Percentiles rank a stretch among this genome's conserved stretches.
These are phyloP conservation scores for Trichosporon faecale DNA, from an alignment of 1,284 basidiomycete species.

Conservation along the genomic window DNA sequence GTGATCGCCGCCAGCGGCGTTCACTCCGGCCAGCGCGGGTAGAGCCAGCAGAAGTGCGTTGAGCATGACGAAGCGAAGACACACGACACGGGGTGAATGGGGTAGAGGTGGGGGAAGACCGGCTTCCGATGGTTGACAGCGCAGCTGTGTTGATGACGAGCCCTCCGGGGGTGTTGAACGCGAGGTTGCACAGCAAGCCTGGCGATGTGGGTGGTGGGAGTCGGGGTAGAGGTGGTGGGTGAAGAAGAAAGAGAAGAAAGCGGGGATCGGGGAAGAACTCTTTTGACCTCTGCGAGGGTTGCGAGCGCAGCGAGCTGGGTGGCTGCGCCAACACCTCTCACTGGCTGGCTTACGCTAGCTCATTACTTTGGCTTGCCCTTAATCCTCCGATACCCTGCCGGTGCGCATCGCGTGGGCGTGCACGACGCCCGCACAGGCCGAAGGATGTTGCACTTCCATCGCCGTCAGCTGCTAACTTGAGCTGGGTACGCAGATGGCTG, in stretches of 20 bases:
- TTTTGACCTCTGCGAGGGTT: neutral
- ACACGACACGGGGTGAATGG: conserved; percentile 13
- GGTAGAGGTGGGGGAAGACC: conserved; percentile 18
- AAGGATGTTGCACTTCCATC: neutral
- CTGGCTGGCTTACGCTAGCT: conserved; percentile 2
- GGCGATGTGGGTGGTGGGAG: conserved; percentile 7
- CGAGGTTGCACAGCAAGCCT: conserved; percentile 21
- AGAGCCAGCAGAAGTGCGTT: conserved; percentile 19
- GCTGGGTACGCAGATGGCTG: neutral
- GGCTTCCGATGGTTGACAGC: conserved; percentile 20
- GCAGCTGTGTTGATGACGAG: conserved; percentile 13
- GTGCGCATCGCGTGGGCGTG: neutral
- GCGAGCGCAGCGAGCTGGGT: neutral
- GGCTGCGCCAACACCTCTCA: neutral
- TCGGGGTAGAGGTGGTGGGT: conserved; percentile 3
- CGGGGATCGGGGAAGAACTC: neutral
- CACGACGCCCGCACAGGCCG: neutral
- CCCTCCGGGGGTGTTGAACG: conserved; percentile 9
- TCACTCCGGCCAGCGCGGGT: conserved; percentile 20
- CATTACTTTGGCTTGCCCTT: neutral
- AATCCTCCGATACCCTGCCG: neutral
- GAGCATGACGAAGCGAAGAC: conserved; percentile 13
- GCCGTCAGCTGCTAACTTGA: neutral
- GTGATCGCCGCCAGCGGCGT: conserved; percentile 23
- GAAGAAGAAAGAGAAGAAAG: conserved; percentile 4